These are phyloP conservation scores for Metarhizium rileyi DNA, from an alignment of 2,329 filamentous ascomycete species.

Conservation along the genomic window DNA sequence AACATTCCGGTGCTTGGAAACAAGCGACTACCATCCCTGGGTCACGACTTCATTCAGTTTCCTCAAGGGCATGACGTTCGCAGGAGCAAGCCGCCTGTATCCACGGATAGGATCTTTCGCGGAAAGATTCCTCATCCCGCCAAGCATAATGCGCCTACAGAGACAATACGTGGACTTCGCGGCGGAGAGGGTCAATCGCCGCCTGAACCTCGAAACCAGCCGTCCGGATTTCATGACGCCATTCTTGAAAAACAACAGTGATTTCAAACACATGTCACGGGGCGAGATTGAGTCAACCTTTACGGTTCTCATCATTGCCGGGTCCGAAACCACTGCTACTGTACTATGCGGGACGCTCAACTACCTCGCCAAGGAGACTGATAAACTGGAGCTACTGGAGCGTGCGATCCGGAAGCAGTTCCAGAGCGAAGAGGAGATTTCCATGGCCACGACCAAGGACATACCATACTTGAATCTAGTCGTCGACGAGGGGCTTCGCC, in stretches of 20 bases:
- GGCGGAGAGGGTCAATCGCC: not conserved
- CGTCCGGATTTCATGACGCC: not conserved
- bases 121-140: not conserved
- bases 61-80: conserved; percentile 2
- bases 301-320: not conserved
- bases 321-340: not conserved
- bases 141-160: not conserved
- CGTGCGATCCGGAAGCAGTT: not conserved
- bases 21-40: conserved; percentile 13
- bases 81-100: not conserved
- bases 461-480: not conserved
- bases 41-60: conserved; percentile 11
- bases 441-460: not conserved
- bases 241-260: not conserved
- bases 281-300: not conserved
- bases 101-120: not conserved
- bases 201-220: not conserved
- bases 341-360: not conserved
- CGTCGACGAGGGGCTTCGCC: not conserved
- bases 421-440: not conserved
- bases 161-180: not conserved
- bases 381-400: not conserved
- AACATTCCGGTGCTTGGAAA: conserved; percentile 13
- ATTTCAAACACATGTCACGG: not conserved
- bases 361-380: not conserved